phyloP scores from a whole-genome alignment of 768 basidiomycete species.

The Suillus weaverae region DNA sequence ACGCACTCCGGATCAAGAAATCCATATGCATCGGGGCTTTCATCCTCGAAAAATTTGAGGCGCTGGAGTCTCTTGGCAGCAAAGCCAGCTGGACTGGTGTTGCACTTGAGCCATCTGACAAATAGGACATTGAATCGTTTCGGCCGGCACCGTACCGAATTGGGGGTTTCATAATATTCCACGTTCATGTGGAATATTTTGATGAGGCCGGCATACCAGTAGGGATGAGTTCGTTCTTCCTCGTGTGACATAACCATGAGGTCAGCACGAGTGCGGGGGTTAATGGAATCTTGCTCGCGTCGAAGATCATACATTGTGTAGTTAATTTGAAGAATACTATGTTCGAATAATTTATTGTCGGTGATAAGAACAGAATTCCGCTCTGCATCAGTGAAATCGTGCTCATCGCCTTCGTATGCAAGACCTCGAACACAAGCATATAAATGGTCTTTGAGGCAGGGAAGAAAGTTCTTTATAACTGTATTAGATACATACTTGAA shows the following conservation, averaged over 20 bases:
- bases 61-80: constrained; percentile 31
- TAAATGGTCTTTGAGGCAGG: constrained; percentile 8
- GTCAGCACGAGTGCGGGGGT: constrained; percentile 14
- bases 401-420: constrained; percentile 15
- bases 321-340: constrained; percentile 32
- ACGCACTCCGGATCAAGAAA: constrained; percentile 45
- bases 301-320: constrained; percentile 33
- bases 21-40: constrained; percentile 38
- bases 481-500: background rate
- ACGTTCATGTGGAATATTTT: constrained; percentile 20
- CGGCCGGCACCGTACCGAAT: too few relatives aligned
- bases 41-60: constrained; percentile 37
- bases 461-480: constrained; percentile 30
- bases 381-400: constrained; percentile 23
- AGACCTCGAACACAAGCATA: background rate
- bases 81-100: constrained; percentile 28
- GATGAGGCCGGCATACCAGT: constrained; percentile 38
- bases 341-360: constrained; percentile 32
- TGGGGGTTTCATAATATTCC: too few relatives aligned
- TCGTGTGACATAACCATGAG: constrained; percentile 9
- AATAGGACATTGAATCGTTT: constrained; percentile 39
- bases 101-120: constrained; percentile 40
- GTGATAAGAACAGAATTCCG: constrained; percentile 23
- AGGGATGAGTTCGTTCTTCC: constrained; percentile 28
- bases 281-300: constrained; percentile 26